Evolutionary conservation across 192 early-diverging fungal species (phyloP).

Genomic region (Entomortierella chlamydospora): DNA sequence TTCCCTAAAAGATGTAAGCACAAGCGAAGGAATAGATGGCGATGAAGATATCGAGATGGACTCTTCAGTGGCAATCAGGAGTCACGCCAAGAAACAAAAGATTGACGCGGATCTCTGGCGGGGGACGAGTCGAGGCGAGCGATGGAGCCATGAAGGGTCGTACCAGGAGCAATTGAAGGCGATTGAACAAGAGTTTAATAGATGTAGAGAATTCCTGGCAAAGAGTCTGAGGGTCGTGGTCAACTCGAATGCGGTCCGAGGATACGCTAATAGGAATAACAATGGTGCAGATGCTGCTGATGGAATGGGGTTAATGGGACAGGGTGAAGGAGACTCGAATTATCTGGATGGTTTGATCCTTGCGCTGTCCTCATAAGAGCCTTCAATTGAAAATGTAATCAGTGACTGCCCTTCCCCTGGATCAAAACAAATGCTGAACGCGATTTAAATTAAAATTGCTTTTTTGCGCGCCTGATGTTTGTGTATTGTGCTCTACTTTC

Average conservation of each 20-base stretch:
- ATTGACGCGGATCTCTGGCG: background rate
- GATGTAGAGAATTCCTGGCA: conserved; percentile 39
- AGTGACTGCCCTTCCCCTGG: background rate
- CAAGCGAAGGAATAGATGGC: background rate
- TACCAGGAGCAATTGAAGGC: conserved; percentile 28
- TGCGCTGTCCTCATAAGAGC: conserved; percentile 17
- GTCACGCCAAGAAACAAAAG: conserved; percentile 24
- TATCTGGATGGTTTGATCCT: conserved; percentile 45
- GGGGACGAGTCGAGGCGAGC: background rate
- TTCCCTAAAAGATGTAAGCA: background rate
- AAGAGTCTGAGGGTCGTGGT: conserved; percentile 41
- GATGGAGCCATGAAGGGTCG: background rate
- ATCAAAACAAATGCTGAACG: background rate
- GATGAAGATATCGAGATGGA: conserved; percentile 28
- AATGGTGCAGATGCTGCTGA: background rate
- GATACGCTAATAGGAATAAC: conserved; percentile 6
- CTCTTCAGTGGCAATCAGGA: background rate
- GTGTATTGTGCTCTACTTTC: background rate
- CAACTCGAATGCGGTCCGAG: conserved; percentile 39
- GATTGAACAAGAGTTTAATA: conserved; percentile 37
- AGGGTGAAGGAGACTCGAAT: conserved; percentile 38
- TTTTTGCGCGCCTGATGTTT: background rate
- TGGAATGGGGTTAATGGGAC: background rate
- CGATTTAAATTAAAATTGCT: background rate
- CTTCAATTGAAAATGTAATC: background rate